Conservation (phyloP, 2,329 filamentous ascomycete species). For the Sporothrix dimorphospora region DNA sequence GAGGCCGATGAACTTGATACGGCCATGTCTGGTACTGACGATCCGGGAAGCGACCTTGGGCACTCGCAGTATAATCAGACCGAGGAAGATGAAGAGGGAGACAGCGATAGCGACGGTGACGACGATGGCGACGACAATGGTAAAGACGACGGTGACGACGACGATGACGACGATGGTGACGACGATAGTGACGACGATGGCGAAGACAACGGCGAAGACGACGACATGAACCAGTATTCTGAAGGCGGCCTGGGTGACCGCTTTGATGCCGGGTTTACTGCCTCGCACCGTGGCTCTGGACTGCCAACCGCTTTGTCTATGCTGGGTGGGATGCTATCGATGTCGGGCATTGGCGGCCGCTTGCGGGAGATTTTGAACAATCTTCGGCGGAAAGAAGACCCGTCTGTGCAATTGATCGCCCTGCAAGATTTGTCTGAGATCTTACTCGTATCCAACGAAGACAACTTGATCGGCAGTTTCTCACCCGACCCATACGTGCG, state of each 20-base stretch:
- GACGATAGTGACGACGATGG: slow-evolving; percentile 36
- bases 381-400: slow-evolving; percentile 81
- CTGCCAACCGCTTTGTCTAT: slow-evolving; percentile 83
- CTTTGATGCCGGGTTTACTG: slow-evolving; percentile 67
- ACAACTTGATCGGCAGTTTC: slow-evolving; percentile 93
- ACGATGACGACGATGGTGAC: slow-evolving; percentile 45
- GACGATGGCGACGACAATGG: neutral
- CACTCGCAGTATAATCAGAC: neutral
- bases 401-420: slow-evolving; percentile 86
- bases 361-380: slow-evolving; percentile 77
- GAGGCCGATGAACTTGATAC: slow-evolving; percentile 64
- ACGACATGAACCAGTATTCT: slow-evolving; percentile 39
- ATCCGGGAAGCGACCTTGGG: slow-evolving; percentile 45
- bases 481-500: slow-evolving; percentile 94
- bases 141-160: neutral
- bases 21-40: slow-evolving; percentile 71
- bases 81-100: slow-evolving; percentile 38
- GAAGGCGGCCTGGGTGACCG: slow-evolving; percentile 51
- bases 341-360: slow-evolving; percentile 79
- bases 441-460: slow-evolving; percentile 91
- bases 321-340: slow-evolving; percentile 90
- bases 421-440: slow-evolving; percentile 93
- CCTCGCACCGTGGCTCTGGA: slow-evolving; percentile 63
- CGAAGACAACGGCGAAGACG: slow-evolving; percentile 50
- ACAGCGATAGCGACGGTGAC: slow-evolving; percentile 38